A percentile compares a stretch with the other conserved stretches of the same genome.
phyloP scores from a whole-genome alignment of 805 yeast species.

The Debaryomyces castellii region DNA sequence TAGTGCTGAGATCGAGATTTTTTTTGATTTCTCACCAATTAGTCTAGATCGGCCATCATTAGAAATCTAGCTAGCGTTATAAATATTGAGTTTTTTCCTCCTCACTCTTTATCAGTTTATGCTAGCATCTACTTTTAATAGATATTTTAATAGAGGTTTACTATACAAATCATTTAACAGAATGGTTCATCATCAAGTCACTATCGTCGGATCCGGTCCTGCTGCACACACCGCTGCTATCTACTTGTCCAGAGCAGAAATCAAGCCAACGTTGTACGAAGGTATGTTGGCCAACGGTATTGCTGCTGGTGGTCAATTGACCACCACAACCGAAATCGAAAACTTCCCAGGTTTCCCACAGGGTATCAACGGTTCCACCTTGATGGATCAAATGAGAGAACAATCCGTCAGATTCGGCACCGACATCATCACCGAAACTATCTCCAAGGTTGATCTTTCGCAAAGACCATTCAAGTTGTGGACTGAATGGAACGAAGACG shows the following conservation, averaged over 20 bases:
- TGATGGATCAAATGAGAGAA: conserved; percentile 92
- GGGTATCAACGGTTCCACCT: conserved; percentile 80
- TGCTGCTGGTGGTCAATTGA: conserved; percentile 98
- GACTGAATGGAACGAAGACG: conserved; percentile 94
- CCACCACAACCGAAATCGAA: conserved; percentile 98
- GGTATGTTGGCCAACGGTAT: conserved; percentile 97
- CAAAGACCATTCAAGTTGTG: conserved; percentile 92
- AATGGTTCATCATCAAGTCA: conserved; percentile 83
- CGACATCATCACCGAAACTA: conserved; percentile 90
- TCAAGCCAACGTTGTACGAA: conserved; percentile 89
- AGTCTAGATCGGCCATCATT: conserved; percentile 1
- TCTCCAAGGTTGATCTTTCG: conserved; percentile 87
- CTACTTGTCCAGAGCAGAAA: conserved; percentile 94
- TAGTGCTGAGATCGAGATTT: conserved; percentile 1
- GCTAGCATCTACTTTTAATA: conserved; percentile 3
- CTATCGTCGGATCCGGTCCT: conserved; percentile 95
- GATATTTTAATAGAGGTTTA: not conserved
- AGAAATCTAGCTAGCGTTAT: not conserved
- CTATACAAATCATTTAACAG: conserved; percentile 19
- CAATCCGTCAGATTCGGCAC: conserved; percentile 91
- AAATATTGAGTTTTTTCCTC: conserved; percentile 5
- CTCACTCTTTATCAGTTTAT: conserved; percentile 6
- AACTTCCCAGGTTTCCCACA: conserved; percentile 99
- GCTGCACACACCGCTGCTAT: conserved; percentile 99
- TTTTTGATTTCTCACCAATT: not conserved